These are phyloP conservation scores for Zanthoxylum bungeanum DNA, from an alignment of 345 rosid species.

Conservation along the genomic window DNA sequence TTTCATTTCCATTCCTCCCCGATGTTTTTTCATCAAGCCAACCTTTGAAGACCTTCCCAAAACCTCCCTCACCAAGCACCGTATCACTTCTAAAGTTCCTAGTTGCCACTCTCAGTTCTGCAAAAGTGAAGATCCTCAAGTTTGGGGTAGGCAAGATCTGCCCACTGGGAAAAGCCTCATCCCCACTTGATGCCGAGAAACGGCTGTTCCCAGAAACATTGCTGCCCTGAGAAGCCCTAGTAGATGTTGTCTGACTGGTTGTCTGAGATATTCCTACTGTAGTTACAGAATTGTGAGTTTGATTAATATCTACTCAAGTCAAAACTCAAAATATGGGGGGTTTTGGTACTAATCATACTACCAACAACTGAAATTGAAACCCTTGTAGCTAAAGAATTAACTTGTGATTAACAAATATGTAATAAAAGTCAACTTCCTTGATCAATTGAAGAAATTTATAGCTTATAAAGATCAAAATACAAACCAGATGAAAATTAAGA, in stretches of 20 bases:
- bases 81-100: constrained; percentile 68
- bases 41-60: constrained; percentile 91
- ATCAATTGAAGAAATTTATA: constrained; percentile 2
- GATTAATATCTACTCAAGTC: constrained; percentile 5
- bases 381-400: background rate
- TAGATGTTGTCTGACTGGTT: constrained; percentile 55
- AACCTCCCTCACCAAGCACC: constrained; percentile 91
- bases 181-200: constrained; percentile 64
- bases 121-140: constrained; percentile 57
- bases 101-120: constrained; percentile 68
- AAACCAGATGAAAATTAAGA: constrained; percentile 11
- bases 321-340: background rate
- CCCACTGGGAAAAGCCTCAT: constrained; percentile 49
- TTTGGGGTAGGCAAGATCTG: constrained; percentile 66
- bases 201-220: constrained; percentile 57
- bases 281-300: constrained; percentile 14
- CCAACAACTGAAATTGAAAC: background rate
- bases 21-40: constrained; percentile 94
- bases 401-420: background rate
- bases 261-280: constrained; percentile 50
- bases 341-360: background rate
- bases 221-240: constrained; percentile 58
- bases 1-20: too few relatives aligned
- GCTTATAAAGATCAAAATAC: background rate
- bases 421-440: background rate